phyloP scores from a whole-genome alignment of 2,329 filamentous ascomycete genomes.

The Zymoseptoria brevis region DNA sequence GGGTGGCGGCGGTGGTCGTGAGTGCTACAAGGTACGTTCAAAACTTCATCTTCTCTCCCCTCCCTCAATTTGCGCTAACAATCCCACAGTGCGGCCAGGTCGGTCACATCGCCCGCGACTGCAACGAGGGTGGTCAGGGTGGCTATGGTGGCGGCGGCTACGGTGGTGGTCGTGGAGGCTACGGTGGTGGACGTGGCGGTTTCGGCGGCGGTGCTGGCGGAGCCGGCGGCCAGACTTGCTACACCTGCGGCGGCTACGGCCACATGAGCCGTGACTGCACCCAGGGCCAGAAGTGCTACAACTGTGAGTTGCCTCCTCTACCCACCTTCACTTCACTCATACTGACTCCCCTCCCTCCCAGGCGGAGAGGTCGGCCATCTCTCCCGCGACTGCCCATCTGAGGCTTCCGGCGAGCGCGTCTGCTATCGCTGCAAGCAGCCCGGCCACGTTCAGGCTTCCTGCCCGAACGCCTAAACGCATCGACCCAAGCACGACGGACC shows the following conservation, averaged over 20 bases:
- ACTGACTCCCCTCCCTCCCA: slow-evolving; percentile 25
- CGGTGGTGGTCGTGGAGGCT: slow-evolving; percentile 37
- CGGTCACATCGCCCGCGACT: slow-evolving; percentile 93
- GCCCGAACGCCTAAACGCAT: slow-evolving; percentile 61
- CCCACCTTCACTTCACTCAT: slow-evolving; percentile 1
- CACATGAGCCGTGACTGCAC: slow-evolving; percentile 89
- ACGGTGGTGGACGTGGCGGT: slow-evolving; percentile 41
- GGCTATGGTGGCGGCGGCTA: slow-evolving; percentile 42
- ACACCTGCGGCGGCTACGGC: slow-evolving; percentile 93
- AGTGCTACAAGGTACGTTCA: slow-evolving; percentile 32
- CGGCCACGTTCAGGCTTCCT: slow-evolving; percentile 88
- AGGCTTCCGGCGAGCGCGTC: slow-evolving; percentile 83
- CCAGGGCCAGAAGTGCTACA: slow-evolving; percentile 99
- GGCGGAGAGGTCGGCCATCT: slow-evolving; percentile 84
- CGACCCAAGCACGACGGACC: slow-evolving; percentile 14
- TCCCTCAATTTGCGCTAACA: background rate
- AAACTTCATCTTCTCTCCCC: background rate
- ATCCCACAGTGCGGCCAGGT: slow-evolving; percentile 93
- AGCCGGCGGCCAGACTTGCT: slow-evolving; percentile 72
- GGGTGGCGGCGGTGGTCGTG: slow-evolving; percentile 35
- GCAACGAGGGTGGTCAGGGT: slow-evolving; percentile 53
- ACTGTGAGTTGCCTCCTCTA: slow-evolving; percentile 54
- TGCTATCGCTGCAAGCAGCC: slow-evolving; percentile 91
- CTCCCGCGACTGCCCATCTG: slow-evolving; percentile 91
- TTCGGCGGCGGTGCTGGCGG: slow-evolving; percentile 37